A percentile compares a stretch with the other conserved stretches of the same genome.
phyloP scores from a whole-genome alignment of 768 basidiomycete species.

The Krasilnikovozyma curviuscula region DNA sequence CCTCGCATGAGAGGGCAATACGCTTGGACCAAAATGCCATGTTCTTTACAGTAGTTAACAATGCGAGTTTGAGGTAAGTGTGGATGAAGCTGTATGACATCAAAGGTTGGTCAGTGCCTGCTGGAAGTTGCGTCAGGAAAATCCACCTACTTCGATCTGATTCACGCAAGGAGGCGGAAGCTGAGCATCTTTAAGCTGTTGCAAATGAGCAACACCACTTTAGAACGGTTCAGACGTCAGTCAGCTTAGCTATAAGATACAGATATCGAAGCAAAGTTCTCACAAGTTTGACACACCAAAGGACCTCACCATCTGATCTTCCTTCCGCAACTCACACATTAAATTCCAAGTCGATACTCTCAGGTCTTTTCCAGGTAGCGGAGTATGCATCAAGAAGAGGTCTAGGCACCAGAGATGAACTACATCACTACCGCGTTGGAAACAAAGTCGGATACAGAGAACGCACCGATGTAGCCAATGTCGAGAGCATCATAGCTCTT shows the following conservation, averaged over 20 bases:
- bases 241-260: neutral
- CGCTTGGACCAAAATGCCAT: slow-evolving; percentile 13
- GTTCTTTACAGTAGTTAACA: slow-evolving; percentile 12
- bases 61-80: slow-evolving; percentile 13
- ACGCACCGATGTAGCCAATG: too few relatives aligned
- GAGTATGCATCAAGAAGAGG: slow-evolving; percentile 60
- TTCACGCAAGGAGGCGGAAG: slow-evolving; percentile 52
- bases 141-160: slow-evolving; percentile 50
- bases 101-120: neutral
- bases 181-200: slow-evolving; percentile 49
- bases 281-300: slow-evolving; percentile 60
- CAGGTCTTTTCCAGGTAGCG: slow-evolving; percentile 41
- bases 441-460: too few relatives aligned
- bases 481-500: too few relatives aligned
- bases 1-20: slow-evolving; percentile 12
- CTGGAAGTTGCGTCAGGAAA: neutral
- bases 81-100: neutral
- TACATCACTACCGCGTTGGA: too few relatives aligned
- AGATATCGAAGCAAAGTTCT: neutral
- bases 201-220: slow-evolving; percentile 43
- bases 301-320: slow-evolving; percentile 39
- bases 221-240: neutral
- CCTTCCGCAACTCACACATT: slow-evolving; percentile 40
- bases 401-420: too few relatives aligned
- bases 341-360: slow-evolving; percentile 60